Conservation (phyloP, 768 basidiomycete genomes). For the Pleurotus salmoneostramineus region DNA sequence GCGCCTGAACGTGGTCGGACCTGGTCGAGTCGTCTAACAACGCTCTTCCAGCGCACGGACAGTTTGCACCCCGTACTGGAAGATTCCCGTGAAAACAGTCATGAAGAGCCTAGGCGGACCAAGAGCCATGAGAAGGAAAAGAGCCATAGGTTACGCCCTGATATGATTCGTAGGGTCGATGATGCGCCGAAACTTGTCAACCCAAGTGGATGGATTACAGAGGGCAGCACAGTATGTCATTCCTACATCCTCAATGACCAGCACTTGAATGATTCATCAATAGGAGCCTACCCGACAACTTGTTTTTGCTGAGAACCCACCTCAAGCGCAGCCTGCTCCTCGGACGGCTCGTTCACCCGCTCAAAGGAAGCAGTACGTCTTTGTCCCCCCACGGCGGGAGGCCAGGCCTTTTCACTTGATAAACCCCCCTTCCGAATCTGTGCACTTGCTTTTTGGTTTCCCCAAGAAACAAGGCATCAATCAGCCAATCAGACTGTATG, state of each 20-base stretch:
- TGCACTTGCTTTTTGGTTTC: no score
- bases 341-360: neutral
- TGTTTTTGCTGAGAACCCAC: neutral
- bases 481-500: no score
- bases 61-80: slow-evolving; percentile 23
- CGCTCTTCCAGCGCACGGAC: slow-evolving; percentile 26
- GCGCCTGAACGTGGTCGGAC: neutral
- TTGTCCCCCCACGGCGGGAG: no score
- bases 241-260: neutral
- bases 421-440: no score
- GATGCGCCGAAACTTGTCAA: slow-evolving; percentile 64
- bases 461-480: no score
- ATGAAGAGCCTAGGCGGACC: neutral
- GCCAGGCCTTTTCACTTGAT: no score
- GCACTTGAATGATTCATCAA: neutral
- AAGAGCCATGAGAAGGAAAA: slow-evolving; percentile 12
- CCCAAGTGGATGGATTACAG: slow-evolving; percentile 70
- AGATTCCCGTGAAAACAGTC: slow-evolving; percentile 9
- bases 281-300: neutral
- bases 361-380: neutral
- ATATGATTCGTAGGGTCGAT: slow-evolving; percentile 79
- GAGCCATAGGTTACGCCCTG: slow-evolving; percentile 43
- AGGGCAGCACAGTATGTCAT: neutral
- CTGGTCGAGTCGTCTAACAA: slow-evolving; percentile 24
- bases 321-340: neutral